phyloP scores from a whole-genome alignment of 2,329 filamentous ascomycete species.

The Talaromyces sp. region DNA sequence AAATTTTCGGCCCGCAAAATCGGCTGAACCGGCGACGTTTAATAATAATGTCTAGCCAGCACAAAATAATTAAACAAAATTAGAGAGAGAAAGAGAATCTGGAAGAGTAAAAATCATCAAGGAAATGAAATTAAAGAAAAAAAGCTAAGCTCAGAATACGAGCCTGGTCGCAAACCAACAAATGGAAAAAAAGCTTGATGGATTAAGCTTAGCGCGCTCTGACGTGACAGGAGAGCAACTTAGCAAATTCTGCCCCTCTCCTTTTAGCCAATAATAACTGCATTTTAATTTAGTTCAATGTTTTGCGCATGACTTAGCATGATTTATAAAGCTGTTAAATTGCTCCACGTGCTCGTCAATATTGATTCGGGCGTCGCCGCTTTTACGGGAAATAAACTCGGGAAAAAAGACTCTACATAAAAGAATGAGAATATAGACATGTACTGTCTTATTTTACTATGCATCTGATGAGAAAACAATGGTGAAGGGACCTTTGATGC shows the following conservation, averaged over 20 bases:
- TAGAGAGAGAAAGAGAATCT: background rate
- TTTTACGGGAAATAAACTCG: too few species aligned
- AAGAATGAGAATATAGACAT: too few species aligned
- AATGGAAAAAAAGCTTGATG: background rate
- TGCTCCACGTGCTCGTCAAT: too few species aligned
- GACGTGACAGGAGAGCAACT: background rate
- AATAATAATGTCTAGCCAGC: background rate
- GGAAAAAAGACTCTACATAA: too few species aligned
- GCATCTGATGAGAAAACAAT: too few species aligned
- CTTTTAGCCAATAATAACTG: background rate
- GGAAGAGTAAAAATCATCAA: background rate
- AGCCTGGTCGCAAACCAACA: background rate
- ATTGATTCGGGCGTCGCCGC: too few species aligned
- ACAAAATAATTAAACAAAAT: background rate
- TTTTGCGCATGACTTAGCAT: too few species aligned
- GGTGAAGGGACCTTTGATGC: too few species aligned
- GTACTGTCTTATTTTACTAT: too few species aligned
- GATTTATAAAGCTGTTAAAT: too few species aligned
- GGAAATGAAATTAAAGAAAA: background rate
- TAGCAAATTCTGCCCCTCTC: background rate
- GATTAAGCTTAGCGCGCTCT: background rate
- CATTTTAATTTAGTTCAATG: background rate
- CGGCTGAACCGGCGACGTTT: background rate
- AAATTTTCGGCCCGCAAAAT: background rate
- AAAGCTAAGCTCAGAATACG: background rate